Conservation (phyloP, 1,284 basidiomycete species). For the Vanrija sp. region DNA sequence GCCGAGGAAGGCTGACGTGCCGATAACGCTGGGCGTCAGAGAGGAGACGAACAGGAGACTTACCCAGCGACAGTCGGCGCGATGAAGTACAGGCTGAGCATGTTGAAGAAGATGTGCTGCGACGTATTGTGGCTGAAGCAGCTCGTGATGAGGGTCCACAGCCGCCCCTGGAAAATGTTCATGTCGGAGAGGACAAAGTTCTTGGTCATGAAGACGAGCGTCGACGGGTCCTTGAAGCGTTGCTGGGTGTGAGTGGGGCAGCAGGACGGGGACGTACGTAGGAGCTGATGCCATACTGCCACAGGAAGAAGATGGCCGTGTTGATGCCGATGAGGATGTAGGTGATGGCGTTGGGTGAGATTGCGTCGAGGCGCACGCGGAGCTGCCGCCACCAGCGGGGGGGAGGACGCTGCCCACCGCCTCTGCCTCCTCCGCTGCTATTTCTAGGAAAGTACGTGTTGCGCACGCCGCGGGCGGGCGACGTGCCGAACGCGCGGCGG, state of each 20-base stretch:
- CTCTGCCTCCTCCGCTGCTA: background rate
- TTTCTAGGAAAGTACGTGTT: background rate
- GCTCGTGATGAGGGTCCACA: slow-evolving; percentile 77
- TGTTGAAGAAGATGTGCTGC: slow-evolving; percentile 71
- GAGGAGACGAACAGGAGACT: slow-evolving; percentile 12
- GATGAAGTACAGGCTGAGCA: slow-evolving; percentile 74
- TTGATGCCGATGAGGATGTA: slow-evolving; percentile 38
- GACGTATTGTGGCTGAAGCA: slow-evolving; percentile 67
- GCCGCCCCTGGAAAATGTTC: slow-evolving; percentile 65
- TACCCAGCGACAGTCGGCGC: slow-evolving; percentile 62
- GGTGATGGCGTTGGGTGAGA: background rate
- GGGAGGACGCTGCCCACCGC: background rate
- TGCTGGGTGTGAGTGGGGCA: slow-evolving; percentile 18
- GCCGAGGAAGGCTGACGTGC: slow-evolving; percentile 64
- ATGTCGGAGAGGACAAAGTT: slow-evolving; percentile 62
- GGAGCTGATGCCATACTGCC: slow-evolving; percentile 43
- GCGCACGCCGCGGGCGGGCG: background rate
- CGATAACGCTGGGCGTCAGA: slow-evolving; percentile 54
- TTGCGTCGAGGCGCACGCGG: background rate
- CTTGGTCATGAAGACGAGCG: slow-evolving; percentile 59
- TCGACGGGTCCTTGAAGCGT: slow-evolving; percentile 53
- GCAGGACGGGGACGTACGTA: slow-evolving; percentile 24
- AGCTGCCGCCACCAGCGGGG: background rate
- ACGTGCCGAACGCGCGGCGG: background rate
- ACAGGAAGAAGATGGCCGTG: slow-evolving; percentile 39